Conservation (phyloP, 345 rosid species). For the Dipteronia dyeriana region DNA sequence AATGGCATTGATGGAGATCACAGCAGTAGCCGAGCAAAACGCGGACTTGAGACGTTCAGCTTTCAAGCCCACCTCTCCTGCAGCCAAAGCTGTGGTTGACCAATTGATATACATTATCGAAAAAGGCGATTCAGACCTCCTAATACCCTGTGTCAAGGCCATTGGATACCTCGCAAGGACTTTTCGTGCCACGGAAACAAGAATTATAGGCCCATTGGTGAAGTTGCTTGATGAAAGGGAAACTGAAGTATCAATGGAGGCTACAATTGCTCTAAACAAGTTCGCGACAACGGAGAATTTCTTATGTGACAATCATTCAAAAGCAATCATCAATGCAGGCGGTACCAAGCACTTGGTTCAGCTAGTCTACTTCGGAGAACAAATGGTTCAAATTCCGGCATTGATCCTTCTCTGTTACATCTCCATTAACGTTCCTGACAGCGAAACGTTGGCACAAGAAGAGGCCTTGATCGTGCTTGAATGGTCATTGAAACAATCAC, state of each 20-base stretch:
- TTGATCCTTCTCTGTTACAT: constrained; percentile 53
- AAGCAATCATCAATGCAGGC: constrained; percentile 57
- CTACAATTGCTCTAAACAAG: constrained; percentile 56
- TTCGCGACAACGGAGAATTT: constrained; percentile 60
- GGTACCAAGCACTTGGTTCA: constrained; percentile 67
- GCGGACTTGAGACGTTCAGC: constrained; percentile 62
- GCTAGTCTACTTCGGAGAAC: constrained; percentile 64
- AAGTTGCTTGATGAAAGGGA: constrained; percentile 67
- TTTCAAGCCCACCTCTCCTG: constrained; percentile 75
- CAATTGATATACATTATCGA: constrained; percentile 52
- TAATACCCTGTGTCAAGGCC: constrained; percentile 56
- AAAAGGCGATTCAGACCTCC: constrained; percentile 51
- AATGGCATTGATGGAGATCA: constrained; percentile 76
- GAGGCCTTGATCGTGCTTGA: constrained; percentile 72
- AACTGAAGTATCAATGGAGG: constrained; percentile 59
- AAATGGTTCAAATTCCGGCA: constrained; percentile 62
- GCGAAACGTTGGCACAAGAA: constrained; percentile 65
- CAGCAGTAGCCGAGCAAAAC: constrained; percentile 59
- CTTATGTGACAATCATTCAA: constrained; percentile 56
- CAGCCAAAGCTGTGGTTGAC: constrained; percentile 72
- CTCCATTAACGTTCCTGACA: constrained; percentile 53
- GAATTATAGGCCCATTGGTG: constrained; percentile 64
- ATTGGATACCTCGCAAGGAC: constrained; percentile 81
- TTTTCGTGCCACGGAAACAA: constrained; percentile 68
- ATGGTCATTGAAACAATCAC: constrained; percentile 74